phyloP scores from a whole-genome alignment of 129 eudicot species.

The Helianthus tuberosus region DNA sequence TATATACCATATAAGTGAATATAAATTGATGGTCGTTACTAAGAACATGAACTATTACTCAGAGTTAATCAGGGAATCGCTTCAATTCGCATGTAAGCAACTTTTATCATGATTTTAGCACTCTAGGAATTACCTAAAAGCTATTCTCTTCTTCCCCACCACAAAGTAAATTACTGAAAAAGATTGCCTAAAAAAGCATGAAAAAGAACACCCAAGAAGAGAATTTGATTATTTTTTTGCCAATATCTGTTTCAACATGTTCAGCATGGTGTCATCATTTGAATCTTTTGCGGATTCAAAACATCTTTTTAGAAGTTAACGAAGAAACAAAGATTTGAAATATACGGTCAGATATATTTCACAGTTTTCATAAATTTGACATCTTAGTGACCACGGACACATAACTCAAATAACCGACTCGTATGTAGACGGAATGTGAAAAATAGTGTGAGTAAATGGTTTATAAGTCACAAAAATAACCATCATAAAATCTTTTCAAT shows the following conservation, averaged over 20 bases:
- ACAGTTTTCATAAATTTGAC: too few relatives aligned
- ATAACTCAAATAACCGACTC: too few relatives aligned
- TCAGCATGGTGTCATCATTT: not conserved
- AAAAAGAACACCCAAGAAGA: conserved; percentile 2
- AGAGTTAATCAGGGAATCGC: not conserved
- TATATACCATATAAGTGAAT: too few relatives aligned
- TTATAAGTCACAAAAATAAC: too few relatives aligned
- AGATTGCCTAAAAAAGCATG: conserved; percentile 1
- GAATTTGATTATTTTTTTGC: not conserved
- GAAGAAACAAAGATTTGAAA: not conserved
- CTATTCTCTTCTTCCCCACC: conserved; percentile 14
- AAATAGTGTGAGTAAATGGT: too few relatives aligned
- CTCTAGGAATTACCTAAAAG: not conserved
- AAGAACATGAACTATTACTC: not conserved
- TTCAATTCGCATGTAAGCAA: not conserved
- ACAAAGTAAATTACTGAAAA: conserved; percentile 12
- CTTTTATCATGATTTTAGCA: not conserved
- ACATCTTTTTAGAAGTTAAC: conserved; percentile 5
- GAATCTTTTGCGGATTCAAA: conserved; percentile 6
- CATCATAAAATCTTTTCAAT: too few relatives aligned
- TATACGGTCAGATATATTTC: not conserved
- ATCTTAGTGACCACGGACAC: too few relatives aligned
- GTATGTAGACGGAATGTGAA: too few relatives aligned
- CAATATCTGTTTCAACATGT: not conserved
- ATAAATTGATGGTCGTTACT: not conserved